A percentile compares a stretch with the other conserved stretches of the same genome.
Conservation (phyloP, 2,329 filamentous ascomycete species). For the Fusarium verticillioides region DNA sequence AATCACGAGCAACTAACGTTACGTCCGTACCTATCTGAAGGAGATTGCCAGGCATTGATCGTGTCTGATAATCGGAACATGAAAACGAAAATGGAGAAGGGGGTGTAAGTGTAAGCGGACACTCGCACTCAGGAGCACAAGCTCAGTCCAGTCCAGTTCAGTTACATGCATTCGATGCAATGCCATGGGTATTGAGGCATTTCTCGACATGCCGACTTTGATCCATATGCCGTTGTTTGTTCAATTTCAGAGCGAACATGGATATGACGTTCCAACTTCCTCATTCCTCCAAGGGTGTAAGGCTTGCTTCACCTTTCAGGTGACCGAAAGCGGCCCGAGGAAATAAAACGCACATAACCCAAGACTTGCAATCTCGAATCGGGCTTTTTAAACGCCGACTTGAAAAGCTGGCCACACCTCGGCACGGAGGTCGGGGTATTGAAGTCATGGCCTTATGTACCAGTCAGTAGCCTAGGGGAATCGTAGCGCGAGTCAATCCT, state of each 20-base stretch:
- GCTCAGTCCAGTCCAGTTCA: neutral
- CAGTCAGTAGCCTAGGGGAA: neutral
- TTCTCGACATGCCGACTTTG: conserved; percentile 30
- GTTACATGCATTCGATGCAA: neutral
- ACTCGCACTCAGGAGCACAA: neutral
- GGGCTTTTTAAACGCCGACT: conserved; percentile 26
- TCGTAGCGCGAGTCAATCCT: conserved; percentile 1
- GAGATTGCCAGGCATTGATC: neutral
- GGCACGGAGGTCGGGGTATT: conserved; percentile 34
- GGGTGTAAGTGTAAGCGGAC: neutral
- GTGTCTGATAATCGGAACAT: neutral
- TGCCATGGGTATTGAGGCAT: conserved; percentile 35
- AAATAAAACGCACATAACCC: conserved; percentile 11
- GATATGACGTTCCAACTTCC: conserved; percentile 7
- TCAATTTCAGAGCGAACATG: neutral
- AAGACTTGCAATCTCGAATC: neutral
- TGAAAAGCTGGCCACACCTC: conserved; percentile 14
- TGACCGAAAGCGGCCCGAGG: neutral
- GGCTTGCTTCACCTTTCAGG: neutral
- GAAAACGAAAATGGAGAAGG: neutral
- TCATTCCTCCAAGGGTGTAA: neutral
- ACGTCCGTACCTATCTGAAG: neutral
- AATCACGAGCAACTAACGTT: neutral
- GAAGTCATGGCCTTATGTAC: neutral
- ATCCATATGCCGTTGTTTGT: conserved; percentile 22